Evolutionary conservation across 208 protist species (phyloP), one percentile per base, ranked within the genome.

Genomic region (Wallacemonas sp.): DNA sequence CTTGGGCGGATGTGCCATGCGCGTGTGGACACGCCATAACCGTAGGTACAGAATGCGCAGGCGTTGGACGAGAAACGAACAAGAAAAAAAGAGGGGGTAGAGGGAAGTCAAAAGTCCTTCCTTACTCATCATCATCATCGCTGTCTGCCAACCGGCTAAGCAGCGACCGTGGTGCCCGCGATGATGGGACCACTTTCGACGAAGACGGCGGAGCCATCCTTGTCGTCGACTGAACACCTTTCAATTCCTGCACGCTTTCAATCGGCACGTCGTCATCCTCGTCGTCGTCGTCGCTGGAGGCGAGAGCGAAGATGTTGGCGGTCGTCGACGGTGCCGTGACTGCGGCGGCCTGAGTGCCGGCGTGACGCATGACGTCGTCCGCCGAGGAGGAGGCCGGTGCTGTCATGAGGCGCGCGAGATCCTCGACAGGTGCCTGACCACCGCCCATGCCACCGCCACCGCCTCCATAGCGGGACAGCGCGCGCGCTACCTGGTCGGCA

Each of bases 391-490:
- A 49, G 5, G 44, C 44, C 18, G 44, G 44, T 25, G 44, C 44
- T 22, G 44, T 25, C 44, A 49, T 49, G 16, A 49, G 44, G 18
- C n/a, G 44, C n/a, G 12, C 20, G 7, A 49, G 44, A 16, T 49
- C 44, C 10, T 7, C 36, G 10, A 16, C 14, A 7, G 36, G 7
- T 41, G 36, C 10, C 36, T 14, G 10, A 41, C 36, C 0, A 41
- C 10, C 14, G 14, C 36, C 36, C 7, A 41, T 14, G 14, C 36
- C 14, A 14, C 36, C 36, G 1, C 66, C 46, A n/a, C 36, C 54
- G 25, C 66, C 46, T 22, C 36, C 54, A n/a, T 77, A 77, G 44
- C 72, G 72, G 0, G 57, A 49, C 61, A 77, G 28, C 26, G 72
- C 67, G 32, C 67, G 65, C 14, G 32, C 48, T 44, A 77, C 36